Base-by-base conservation (phyloP, 2,329 filamentous ascomycete genomes). In the Huntiella decipiens region DNA sequence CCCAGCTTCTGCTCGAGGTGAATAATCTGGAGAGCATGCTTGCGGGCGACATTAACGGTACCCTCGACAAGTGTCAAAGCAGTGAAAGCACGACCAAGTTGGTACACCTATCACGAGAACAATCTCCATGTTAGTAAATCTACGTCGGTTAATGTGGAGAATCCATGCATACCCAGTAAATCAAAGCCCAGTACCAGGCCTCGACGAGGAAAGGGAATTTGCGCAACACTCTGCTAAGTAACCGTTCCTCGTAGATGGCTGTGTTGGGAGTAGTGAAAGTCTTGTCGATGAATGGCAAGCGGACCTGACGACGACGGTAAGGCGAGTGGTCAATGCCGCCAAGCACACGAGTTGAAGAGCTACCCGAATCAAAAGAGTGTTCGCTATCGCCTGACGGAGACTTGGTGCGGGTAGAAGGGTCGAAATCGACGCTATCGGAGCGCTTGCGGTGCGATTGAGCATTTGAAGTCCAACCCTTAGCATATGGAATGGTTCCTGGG, bases 111-210 rank as follows among this genome's bases (percentile, higher is more conserved):
- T 34, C 39, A 15, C 34, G 12, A 6, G 13, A 10, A 15, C 22
- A 28, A 28, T 28, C 3, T 31, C 12, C 7, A 15, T 34, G 42
- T 50, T 44, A 50, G 49, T 38, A 45, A 19, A 35, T 15, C 17
- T 36, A 31, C 4, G 8, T 8, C 35, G 17, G 13, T 15, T 6
- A 41, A n/a, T 33, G 13, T 16, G 6, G 4, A 4, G 34, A 37
- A n/a, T 22, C 42, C 12, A n/a, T 46, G 56, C 70, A 54, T 68
- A 82, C 79, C 78, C 79, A 84, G 62, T 84, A 84, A 43, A 84
- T 77, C 51, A 82, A 61, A 2, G 75, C 73, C 79, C 79, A 84
- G 54, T 84, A 84, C 78, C 79, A 84, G 36, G 73, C 77, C 59
- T 85, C 81, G 1, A 77, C 75, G 22, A 84, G 58, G 56, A 85